Base-by-base conservation (phyloP, 331 rosid genomes). In the Spiraea crenata region DNA sequence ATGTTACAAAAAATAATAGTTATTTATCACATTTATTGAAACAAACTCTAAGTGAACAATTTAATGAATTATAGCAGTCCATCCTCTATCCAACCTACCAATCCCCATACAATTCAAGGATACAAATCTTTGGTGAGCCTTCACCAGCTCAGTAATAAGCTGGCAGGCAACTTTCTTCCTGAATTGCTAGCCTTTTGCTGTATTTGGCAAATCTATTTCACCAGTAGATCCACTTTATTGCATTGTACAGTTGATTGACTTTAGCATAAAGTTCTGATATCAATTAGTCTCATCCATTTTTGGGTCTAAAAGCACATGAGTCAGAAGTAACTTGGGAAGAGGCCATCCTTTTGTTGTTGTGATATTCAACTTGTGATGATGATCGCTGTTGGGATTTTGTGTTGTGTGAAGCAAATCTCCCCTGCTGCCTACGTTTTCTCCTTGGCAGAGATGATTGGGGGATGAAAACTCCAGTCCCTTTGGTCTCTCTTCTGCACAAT, bases 401-500 rank as follows among this genome's bases (percentile, higher is more conserved):
- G 50, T 58, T 70, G 81, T 74, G 55, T 35, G 93, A 84, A 74
- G 51, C 45, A 56, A 83, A 74, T 77, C 88, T 89, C 72, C 85
- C 92, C 63, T 80, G 89, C 69, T 80, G 89, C 69, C 89, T 86
- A 12, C 82, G 85, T 76, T 77, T 90, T 80, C 92, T 89, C 76
- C 92, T 89, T 7, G 96, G 90, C 52, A 69, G 89, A 57, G 86
- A 72, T 41, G 85, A 87, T 55, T 91, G 95, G 0, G 99, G 99
- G 67, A 93, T 93, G 68, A 93, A 93, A 59, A 93, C 99, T 0
- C 99, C 99, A 0, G 99, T 93, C 14, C 99, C 99, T 76, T 91
- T 93, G 90, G 97, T 89, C 65, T 83, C 91, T 75, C 91, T 85
- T 75, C 71, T 83, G 80, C 82, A 73, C 41, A 78, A 66, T 7